Conservation (phyloP, 768 basidiomycete genomes). For the Suillus cothurnatus region DNA sequence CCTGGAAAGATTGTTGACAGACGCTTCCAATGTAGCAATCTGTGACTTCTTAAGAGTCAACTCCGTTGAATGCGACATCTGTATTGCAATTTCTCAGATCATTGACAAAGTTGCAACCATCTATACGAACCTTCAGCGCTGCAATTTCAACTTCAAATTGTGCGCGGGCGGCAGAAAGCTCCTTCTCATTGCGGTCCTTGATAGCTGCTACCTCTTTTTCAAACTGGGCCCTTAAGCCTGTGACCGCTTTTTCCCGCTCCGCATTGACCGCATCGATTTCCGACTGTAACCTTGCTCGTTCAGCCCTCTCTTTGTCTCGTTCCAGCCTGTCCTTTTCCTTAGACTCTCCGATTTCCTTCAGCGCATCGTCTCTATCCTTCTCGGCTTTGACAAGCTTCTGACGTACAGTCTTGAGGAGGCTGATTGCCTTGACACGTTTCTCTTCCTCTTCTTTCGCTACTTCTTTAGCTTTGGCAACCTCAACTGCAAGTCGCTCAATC, state of each 20-base stretch:
- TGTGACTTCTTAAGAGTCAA: constrained; percentile 58
- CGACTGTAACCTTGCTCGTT: constrained; percentile 54
- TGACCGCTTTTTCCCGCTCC: constrained; percentile 64
- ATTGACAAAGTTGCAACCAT: not conserved
- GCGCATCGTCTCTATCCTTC: constrained; percentile 84
- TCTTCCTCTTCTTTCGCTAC: constrained; percentile 93
- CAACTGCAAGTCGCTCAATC: constrained; percentile 58
- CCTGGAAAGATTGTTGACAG: constrained; percentile 63
- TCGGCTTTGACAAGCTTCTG: constrained; percentile 97
- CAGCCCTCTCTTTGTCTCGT: constrained; percentile 43
- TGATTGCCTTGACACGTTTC: constrained; percentile 93
- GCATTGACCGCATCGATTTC: constrained; percentile 63
- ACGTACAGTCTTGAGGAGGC: constrained; percentile 90
- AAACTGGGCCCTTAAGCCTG: constrained; percentile 64
- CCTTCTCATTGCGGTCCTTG: constrained; percentile 76
- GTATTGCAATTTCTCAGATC: constrained; percentile 15
- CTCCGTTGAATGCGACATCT: constrained; percentile 75
- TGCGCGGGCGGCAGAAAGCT: constrained; percentile 59
- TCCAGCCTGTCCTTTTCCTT: constrained; percentile 59
- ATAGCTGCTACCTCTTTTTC: constrained; percentile 66
- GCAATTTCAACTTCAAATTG: constrained; percentile 81
- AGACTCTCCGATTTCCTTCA: constrained; percentile 54
- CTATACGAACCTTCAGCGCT: constrained; percentile 63
- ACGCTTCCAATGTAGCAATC: constrained; percentile 69
- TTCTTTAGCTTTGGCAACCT: constrained; percentile 61